Evolutionary conservation across 192 early-diverging fungal species (phyloP).

Genomic region (Backusella australiensis): DNA sequence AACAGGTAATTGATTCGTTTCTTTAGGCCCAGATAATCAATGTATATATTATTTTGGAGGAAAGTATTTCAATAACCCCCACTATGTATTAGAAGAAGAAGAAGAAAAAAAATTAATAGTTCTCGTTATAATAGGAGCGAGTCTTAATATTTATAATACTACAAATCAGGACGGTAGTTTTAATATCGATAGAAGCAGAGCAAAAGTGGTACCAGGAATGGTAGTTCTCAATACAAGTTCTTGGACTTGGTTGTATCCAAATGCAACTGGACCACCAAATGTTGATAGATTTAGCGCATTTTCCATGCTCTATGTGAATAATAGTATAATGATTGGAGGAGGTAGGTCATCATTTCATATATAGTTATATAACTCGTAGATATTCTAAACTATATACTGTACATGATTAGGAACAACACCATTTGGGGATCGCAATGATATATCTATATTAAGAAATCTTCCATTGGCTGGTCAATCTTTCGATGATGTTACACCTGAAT

Average conservation of each 20-base stretch:
- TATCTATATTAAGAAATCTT: neutral
- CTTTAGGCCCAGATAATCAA: neutral
- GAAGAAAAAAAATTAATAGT: neutral
- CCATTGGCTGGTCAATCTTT: neutral
- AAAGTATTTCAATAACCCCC: neutral
- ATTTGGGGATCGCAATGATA: too few species aligned
- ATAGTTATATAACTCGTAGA: neutral
- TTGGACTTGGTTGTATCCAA: neutral
- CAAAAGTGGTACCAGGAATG: neutral
- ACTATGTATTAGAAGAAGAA: too few species aligned
- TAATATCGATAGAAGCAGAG: neutral
- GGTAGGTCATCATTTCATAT: neutral
- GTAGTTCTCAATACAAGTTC: neutral
- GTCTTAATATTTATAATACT: neutral
- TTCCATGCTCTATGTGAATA: neutral
- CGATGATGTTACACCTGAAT: neutral
- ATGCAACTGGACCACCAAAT: neutral
- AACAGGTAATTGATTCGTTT: neutral
- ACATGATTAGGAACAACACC: neutral
- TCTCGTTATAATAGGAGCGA: neutral
- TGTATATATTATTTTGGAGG: constrained; percentile 8
- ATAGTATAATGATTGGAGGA: neutral
- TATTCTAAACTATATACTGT: neutral
- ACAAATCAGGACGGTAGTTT: neutral
- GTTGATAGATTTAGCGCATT: neutral